A percentile compares a stretch with the other conserved stretches of the same genome.
Evolutionary conservation across 352 stramenopile species (phyloP).

Genomic region (Phytophthora brassicae): DNA sequence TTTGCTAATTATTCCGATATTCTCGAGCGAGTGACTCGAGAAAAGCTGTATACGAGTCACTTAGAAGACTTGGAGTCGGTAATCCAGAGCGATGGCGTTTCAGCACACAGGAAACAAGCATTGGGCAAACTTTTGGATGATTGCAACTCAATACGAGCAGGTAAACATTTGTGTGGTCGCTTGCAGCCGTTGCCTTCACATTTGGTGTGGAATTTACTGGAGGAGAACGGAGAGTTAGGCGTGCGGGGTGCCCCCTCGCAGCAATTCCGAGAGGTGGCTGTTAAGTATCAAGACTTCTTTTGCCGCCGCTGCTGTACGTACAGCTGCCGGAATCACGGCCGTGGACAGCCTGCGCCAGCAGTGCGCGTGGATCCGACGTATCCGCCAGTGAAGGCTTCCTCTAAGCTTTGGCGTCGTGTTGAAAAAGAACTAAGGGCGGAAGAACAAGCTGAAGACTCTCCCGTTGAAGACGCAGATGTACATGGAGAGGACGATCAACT

Average conservation of each 20-base stretch:
- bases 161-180: conserved; percentile 25
- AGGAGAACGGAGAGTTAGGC: conserved; percentile 6
- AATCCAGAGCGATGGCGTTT: conserved; percentile 3
- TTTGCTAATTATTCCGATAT: conserved; percentile 61
- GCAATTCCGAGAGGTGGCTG: conserved; percentile 32
- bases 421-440: conserved; percentile 24
- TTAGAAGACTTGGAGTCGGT: conserved; percentile 21
- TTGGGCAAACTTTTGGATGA: conserved; percentile 14
- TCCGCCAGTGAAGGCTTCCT: conserved; percentile 48
- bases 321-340: conserved; percentile 74
- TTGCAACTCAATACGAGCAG: conserved; percentile 12
- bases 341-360: conserved; percentile 45
- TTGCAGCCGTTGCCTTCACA: conserved; percentile 32
- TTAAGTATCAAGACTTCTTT: conserved; percentile 59
- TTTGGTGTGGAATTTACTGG: conserved; percentile 36
- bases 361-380: conserved; percentile 59
- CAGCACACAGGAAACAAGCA: conserved; percentile 6
- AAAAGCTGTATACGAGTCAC: conserved; percentile 24
- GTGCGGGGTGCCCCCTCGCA: conserved; percentile 23
- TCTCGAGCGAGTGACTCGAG: conserved; percentile 31
- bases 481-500: conserved; percentile 19
- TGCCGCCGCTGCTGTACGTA: conserved; percentile 77
- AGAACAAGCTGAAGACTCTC: conserved; percentile 8
- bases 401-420: conserved; percentile 35
- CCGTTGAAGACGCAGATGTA: conserved; percentile 11